Evolutionary conservation across 495 filamentous ascomycete species (phyloP).

Genomic region (Aspergillus affinis): DNA sequence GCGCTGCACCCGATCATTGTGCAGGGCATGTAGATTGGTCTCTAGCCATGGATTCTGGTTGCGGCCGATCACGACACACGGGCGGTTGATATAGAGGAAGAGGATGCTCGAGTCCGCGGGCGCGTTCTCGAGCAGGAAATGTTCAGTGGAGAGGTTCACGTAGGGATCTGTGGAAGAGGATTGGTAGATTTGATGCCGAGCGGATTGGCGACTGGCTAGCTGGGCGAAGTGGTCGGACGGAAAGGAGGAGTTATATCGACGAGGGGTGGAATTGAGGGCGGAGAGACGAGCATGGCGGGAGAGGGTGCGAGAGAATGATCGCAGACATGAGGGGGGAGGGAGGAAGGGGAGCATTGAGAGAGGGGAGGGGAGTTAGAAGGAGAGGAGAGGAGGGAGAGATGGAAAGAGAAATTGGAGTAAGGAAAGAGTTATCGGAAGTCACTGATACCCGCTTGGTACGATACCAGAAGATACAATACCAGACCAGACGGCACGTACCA

Average conservation of each 20-base stretch:
- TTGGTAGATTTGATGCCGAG: constrained; percentile 71
- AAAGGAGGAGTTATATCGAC: constrained; percentile 37
- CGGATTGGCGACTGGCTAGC: constrained; percentile 38
- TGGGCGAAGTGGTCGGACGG: constrained; percentile 41
- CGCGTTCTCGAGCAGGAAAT: constrained; percentile 76
- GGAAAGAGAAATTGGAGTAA: neutral
- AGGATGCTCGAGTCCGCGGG: constrained; percentile 69
- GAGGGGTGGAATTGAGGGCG: neutral
- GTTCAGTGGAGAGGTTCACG: constrained; percentile 93
- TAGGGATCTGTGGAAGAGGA: constrained; percentile 75
- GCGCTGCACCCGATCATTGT: constrained; percentile 30
- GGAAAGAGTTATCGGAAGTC: too few relatives aligned
- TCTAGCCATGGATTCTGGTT: constrained; percentile 99
- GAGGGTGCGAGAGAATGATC: constrained; percentile 5
- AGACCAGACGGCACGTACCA: too few relatives aligned
- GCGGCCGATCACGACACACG: constrained; percentile 85
- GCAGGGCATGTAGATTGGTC: constrained; percentile 66
- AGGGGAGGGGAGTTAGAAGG: neutral
- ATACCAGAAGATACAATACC: too few relatives aligned
- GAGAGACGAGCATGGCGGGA: constrained; percentile 12
- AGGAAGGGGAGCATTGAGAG: constrained; percentile 27
- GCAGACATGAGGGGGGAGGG: constrained; percentile 33
- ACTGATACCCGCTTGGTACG: too few relatives aligned
- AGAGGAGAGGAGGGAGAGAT: neutral
- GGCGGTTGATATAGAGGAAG: constrained; percentile 83